phyloP scores from a whole-genome alignment of 192 early-diverging fungal genomes.

The Linnemannia schmuckeri region DNA sequence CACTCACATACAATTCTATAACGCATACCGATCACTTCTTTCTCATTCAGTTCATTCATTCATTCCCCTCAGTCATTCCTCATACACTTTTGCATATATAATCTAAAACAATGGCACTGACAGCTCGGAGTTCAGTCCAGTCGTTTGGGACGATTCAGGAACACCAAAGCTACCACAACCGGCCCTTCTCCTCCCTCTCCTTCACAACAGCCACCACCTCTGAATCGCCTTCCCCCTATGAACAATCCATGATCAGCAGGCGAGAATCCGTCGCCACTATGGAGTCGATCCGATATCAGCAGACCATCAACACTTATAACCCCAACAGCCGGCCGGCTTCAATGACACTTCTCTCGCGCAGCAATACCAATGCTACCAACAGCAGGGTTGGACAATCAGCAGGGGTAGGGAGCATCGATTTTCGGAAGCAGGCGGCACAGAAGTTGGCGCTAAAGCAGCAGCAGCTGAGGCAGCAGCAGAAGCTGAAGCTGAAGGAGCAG shows the following conservation, averaged over 20 bases:
- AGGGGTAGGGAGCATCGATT: not conserved
- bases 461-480: slow-evolving; percentile 30
- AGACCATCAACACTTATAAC: not conserved
- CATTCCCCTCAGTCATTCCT: not conserved
- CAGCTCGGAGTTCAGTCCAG: slow-evolving; percentile 5
- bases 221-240: not conserved
- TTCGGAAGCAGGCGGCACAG: slow-evolving; percentile 4
- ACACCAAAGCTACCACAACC: not conserved
- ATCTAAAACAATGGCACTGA: not conserved
- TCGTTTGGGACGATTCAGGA: slow-evolving; percentile 5
- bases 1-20: not conserved
- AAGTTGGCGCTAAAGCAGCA: slow-evolving; percentile 11
- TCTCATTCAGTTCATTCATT: not conserved
- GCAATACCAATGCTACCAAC: not conserved
- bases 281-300: not conserved
- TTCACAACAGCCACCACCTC: not conserved
- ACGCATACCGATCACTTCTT: not conserved
- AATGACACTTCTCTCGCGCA: not conserved
- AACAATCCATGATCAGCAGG: not conserved
- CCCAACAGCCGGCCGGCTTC: not conserved
- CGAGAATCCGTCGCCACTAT: not conserved
- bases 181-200: not conserved
- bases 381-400: not conserved
- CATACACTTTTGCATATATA: not conserved
- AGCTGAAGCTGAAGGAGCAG: not conserved